Conservation (phyloP, 192 early-diverging fungal genomes). For the Thoreauomyces humboldtii region DNA sequence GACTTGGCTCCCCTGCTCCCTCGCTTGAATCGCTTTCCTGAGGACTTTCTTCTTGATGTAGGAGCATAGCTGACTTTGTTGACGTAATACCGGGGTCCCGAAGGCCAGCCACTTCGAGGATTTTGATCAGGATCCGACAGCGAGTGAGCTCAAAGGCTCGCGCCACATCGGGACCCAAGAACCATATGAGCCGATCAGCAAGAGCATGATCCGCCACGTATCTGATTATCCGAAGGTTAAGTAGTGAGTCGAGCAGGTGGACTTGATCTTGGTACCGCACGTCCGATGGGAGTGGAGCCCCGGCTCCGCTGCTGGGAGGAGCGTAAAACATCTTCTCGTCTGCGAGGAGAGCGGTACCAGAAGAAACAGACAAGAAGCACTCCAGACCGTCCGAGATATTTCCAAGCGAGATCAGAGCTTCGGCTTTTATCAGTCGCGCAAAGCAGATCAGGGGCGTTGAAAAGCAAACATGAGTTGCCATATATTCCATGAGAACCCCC, state of each 20-base stretch:
- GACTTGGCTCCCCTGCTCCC: too few species aligned
- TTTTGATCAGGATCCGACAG: constrained; percentile 11
- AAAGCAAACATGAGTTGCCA: background rate
- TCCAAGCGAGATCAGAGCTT: constrained; percentile 9
- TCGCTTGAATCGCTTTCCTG: too few species aligned
- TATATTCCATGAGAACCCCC: constrained; percentile 6
- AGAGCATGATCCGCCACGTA: constrained; percentile 21
- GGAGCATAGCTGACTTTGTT: constrained; percentile 3
- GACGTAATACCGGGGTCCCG: constrained; percentile 3
- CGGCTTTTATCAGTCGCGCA: constrained; percentile 14
- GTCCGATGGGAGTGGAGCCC: background rate
- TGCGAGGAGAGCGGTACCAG: constrained; percentile 6
- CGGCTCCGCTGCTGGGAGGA: constrained; percentile 1
- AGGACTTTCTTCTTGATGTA: constrained; percentile 21
- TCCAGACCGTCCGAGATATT: constrained; percentile 13
- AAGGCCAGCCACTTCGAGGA: constrained; percentile 12
- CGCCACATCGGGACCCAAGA: constrained; percentile 1
- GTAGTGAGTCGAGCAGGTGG: constrained; percentile 9
- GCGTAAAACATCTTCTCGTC: constrained; percentile 15
- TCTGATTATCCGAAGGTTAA: constrained; percentile 13
- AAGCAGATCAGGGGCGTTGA: constrained; percentile 7
- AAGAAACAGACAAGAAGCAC: constrained; percentile 9
- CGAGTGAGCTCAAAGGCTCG: constrained; percentile 20
- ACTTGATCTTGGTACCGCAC: constrained; percentile 11
- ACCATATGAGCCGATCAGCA: constrained; percentile 8